Evolutionary conservation across 306 rosid species (phyloP).

Genomic region (Gillenia trifoliata): DNA sequence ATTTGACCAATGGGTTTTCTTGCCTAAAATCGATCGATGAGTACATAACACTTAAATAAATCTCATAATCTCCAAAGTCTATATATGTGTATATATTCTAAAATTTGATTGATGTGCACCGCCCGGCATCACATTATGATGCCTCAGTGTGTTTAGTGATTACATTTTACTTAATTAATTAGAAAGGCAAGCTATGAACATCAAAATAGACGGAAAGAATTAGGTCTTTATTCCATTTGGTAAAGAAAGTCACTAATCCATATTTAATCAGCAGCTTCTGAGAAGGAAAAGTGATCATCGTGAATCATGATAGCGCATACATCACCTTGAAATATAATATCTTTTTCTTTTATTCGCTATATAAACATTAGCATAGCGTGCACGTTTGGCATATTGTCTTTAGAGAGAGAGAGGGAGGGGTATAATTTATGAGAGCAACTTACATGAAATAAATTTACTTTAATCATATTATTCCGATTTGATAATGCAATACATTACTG

Average conservation of each 20-base stretch:
- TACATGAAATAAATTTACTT: no score
- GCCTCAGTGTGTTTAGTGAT: neutral
- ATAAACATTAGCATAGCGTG: slow-evolving; percentile 9
- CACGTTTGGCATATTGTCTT: slow-evolving; percentile 32
- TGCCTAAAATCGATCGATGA: no score
- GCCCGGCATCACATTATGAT: neutral
- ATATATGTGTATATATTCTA: no score
- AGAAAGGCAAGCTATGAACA: slow-evolving; percentile 46
- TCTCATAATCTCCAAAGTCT: no score
- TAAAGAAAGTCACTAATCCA: slow-evolving; percentile 7
- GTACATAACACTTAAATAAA: no score
- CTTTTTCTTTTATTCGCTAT: neutral
- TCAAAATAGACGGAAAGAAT: slow-evolving; percentile 31
- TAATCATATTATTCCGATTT: no score
- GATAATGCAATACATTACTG: no score
- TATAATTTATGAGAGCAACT: no score
- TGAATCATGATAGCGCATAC: neutral
- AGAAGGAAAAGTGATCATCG: slow-evolving; percentile 23
- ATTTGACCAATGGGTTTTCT: no score
- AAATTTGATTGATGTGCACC: no score
- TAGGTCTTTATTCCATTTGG: slow-evolving; percentile 39
- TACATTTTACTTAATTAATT: slow-evolving; percentile 17
- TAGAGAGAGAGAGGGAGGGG: neutral
- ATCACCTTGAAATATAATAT: neutral
- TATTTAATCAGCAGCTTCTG: slow-evolving; percentile 12